Evolutionary conservation across 2,329 filamentous ascomycete genomes (phyloP), one percentile per base, ranked within the genome.

Genomic region (Tolypocladium ophioglossoides): DNA sequence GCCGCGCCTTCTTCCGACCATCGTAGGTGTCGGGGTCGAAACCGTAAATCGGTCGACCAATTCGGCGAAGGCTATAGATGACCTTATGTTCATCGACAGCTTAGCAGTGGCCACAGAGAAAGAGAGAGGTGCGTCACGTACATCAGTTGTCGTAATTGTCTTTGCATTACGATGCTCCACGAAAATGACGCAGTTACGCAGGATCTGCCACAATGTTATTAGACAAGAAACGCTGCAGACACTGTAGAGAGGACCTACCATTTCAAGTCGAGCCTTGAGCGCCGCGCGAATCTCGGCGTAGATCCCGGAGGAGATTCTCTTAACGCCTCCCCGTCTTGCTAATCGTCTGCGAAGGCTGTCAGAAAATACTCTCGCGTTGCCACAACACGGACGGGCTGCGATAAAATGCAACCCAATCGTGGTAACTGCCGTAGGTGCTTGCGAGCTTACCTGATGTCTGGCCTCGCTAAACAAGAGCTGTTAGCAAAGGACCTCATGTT

Each of bases 261-360:
- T 58, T 6, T 70, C 59, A 0, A 91, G 68, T 0, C 76, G 72
- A 0, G 61, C 56, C 24, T 75, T 80, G 1, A 91, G 52, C 0
- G 74, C 80, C 0, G 4, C 20, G 0, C 88, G 74, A 0, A 77
- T 67, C 0, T 87, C 84, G 0, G 83, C 74, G 61, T 91, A 91
- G 3, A 91, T 84, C 0, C 48, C 59, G 0, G 65, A 78, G 0
- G 83, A 85, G 10, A 91, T 89, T 0, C 87, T 75, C 65, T 91
- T 91, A 0, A 92, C 84, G 0, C 88, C 88, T 1, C 87, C 88
- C 8, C 88, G 82, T 7, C 88, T 80, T 1, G 88, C 88, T 0
- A 92, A 70, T 41, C 87, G 84, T 59, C 86, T 84, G 55, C 4
- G 9, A 51, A 47, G 16, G 22, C 34, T 24, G 27, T 32, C 44